phyloP scores from a whole-genome alignment of 2,329 filamentous ascomycete genomes.

The Fusarium dimerum region DNA sequence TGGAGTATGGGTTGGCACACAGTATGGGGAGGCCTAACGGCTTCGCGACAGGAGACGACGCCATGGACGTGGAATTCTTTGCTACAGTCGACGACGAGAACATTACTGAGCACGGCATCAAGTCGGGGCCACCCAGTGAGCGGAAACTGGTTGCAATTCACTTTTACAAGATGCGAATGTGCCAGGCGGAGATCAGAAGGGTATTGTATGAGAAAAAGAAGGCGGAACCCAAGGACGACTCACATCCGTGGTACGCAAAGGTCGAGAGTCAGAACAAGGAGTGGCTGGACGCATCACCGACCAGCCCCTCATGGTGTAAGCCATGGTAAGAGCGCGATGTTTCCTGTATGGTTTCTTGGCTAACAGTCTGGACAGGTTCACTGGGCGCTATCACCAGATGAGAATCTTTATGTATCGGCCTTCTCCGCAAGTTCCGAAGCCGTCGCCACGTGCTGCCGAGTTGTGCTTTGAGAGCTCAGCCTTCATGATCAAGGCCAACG shows the following conservation, averaged over 20 bases:
- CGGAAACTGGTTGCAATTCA: conserved; percentile 91
- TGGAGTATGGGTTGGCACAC: conserved; percentile 87
- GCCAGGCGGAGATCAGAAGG: conserved; percentile 85
- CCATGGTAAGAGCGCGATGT: conserved; percentile 65
- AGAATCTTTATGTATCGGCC: conserved; percentile 85
- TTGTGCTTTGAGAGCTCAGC: conserved; percentile 82
- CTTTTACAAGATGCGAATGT: conserved; percentile 86
- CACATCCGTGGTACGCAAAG: conserved; percentile 81
- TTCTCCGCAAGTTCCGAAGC: conserved; percentile 87
- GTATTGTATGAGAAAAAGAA: conserved; percentile 84
- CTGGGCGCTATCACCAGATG: conserved; percentile 79
- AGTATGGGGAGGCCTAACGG: conserved; percentile 84
- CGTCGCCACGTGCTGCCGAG: conserved; percentile 74
- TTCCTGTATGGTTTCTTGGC: not conserved
- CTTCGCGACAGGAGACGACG: conserved; percentile 78
- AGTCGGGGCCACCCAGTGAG: conserved; percentile 69
- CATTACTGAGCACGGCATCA: conserved; percentile 77
- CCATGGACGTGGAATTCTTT: conserved; percentile 85
- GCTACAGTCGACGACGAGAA: conserved; percentile 78
- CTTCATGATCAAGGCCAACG: conserved; percentile 79
- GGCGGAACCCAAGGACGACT: conserved; percentile 72
- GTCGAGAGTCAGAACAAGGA: conserved; percentile 78
- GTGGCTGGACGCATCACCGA: conserved; percentile 78
- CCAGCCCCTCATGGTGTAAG: conserved; percentile 70
- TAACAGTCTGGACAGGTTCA: conserved; percentile 52